These are phyloP conservation scores for Nitzschia inconspicua DNA, from an alignment of 108 stramenopile species.

Conservation along the genomic window DNA sequence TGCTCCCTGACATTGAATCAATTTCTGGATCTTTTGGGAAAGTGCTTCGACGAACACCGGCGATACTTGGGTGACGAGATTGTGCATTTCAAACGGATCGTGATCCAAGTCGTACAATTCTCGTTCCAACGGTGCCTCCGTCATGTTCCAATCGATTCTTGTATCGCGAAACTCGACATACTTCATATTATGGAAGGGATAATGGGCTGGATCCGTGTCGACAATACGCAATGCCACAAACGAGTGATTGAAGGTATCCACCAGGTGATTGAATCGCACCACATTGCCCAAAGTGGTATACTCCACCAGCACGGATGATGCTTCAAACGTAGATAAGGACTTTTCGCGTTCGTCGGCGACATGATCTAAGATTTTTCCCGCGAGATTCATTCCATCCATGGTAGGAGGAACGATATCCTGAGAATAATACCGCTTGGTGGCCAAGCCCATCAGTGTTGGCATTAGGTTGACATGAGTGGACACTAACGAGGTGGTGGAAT, in stretches of 20 bases:
- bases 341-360: no score
- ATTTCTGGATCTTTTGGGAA: background rate
- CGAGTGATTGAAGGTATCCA: slow-evolving; percentile 36
- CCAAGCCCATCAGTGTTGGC: slow-evolving; percentile 44
- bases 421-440: background rate
- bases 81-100: slow-evolving; percentile 34
- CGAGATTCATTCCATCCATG: slow-evolving; percentile 47
- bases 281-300: slow-evolving; percentile 30
- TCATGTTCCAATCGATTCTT: slow-evolving; percentile 28
- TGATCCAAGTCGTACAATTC: slow-evolving; percentile 36
- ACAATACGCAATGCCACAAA: slow-evolving; percentile 35
- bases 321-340: no score
- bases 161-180: slow-evolving; percentile 33
- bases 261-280: slow-evolving; percentile 30
- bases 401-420: slow-evolving; percentile 22
- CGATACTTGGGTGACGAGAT: background rate
- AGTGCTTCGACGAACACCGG: background rate
- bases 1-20: background rate
- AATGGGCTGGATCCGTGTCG: no score
- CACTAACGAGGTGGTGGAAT: no score
- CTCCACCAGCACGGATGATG: slow-evolving; percentile 24
- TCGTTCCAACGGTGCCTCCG: slow-evolving; percentile 24
- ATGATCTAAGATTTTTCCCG: slow-evolving; percentile 7
- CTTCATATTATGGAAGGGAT: slow-evolving; percentile 26
- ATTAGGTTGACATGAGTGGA: slow-evolving; percentile 43